Conservation (phyloP, 805 yeast genomes). For the Yamadazyma akitaensis region DNA sequence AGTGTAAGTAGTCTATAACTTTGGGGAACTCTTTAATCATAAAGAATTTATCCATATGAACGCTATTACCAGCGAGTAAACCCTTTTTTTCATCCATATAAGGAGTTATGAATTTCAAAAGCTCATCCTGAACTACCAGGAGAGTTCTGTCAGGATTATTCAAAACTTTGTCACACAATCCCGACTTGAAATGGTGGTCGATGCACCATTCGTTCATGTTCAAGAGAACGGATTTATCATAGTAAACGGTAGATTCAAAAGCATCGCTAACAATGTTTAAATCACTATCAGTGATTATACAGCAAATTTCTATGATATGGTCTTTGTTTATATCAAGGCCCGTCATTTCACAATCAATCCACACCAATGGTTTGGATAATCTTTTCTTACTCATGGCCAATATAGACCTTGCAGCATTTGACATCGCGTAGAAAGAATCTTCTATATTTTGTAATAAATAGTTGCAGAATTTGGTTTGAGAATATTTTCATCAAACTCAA, state of each 20-base stretch:
- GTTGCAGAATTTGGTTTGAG: neutral
- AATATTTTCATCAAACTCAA: no score
- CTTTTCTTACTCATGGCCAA: neutral
- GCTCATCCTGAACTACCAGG: constrained; percentile 60
- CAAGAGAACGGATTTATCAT: constrained; percentile 57
- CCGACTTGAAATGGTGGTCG: constrained; percentile 71
- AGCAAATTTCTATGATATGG: constrained; percentile 86
- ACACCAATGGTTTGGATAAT: constrained; percentile 50
- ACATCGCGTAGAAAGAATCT: neutral
- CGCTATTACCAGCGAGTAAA: constrained; percentile 84
- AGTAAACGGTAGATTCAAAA: constrained; percentile 78
- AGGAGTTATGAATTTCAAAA: constrained; percentile 57
- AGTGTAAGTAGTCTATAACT: constrained; percentile 57
- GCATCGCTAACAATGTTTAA: constrained; percentile 62
- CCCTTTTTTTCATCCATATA: constrained; percentile 56
- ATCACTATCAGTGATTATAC: constrained; percentile 82
- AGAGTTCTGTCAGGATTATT: constrained; percentile 50
- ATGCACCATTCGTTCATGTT: constrained; percentile 88
- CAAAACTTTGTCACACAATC: constrained; percentile 71
- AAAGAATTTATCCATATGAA: constrained; percentile 88
- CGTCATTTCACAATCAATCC: constrained; percentile 99
- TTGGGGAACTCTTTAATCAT: constrained; percentile 80
- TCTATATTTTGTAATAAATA: neutral
- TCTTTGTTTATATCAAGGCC: constrained; percentile 83
- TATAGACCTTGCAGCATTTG: constrained; percentile 1